Evolutionary conservation across 2,329 filamentous ascomycete species (phyloP), one percentile per base, ranked within the genome.

Genomic region (Bipolaris sorokiniana): DNA sequence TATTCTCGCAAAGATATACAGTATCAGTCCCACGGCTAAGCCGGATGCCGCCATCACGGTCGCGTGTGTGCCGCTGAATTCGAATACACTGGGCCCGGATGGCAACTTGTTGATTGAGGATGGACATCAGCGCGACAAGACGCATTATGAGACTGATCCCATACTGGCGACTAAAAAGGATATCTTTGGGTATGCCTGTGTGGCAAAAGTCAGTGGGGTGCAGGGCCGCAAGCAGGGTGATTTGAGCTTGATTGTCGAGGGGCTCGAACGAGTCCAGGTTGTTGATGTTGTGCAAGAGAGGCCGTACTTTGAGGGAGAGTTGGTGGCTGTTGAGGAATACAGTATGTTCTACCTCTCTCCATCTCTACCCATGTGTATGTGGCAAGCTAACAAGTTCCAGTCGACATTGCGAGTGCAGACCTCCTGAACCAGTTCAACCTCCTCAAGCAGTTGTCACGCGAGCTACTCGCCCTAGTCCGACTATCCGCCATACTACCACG

Each of bases 241-340:
- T 72, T 88, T 97, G 69, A 88, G 88, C 55, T 78, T 99, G 50
- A 83, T 97, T 5, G 92, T 99, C 1, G 92, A 98, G 75, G 95
- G 95, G 15, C 83, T 91, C 16, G 84, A 88, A 62, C 85, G 95
- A 38, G 88, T 97, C 62, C 85, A 86, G 61, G 79, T 97, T 34
- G 89, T 92, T 49, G 88, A 87, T 69, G 78, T 95, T 46, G 83
- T 86, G 36, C 88, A 91, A 72, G 91, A 96, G 63, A 85, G 88
- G 51, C 91, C 92, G 2, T 96, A 90, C 73, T 92, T 97, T 65
- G 92, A 97, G 78, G 93, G 88, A 44, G 89, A 90, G 67, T 86
- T 97, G 22, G 83, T 83, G 56, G 83, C 89, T 54, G 86, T 89
- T 67, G 84, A 88, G 56, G 92, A 96, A 72, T 84, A 86, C 64